Conservation (phyloP, 371 early-diverging fungal genomes). For the Mortierella sp. region DNA sequence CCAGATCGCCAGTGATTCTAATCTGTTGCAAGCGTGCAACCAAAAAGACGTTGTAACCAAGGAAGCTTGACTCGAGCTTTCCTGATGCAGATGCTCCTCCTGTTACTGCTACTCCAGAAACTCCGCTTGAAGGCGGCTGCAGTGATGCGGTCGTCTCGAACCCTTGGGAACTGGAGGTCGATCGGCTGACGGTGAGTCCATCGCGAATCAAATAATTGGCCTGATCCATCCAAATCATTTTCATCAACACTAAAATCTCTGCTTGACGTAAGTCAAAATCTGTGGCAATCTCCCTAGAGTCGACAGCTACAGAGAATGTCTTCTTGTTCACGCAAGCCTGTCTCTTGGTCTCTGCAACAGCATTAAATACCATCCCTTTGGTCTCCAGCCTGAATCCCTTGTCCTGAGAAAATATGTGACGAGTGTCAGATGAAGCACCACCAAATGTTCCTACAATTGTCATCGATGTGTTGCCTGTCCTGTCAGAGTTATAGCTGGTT, state of each 20-base stretch:
- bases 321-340: conserved; percentile 60
- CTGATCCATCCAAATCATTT: conserved; percentile 76
- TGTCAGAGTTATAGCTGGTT: conserved; percentile 66
- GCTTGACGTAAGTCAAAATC: conserved; percentile 83
- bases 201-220: conserved; percentile 59
- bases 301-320: conserved; percentile 69
- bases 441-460: conserved; percentile 74
- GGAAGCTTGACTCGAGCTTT: conserved; percentile 61
- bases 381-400: conserved; percentile 77
- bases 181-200: conserved; percentile 37
- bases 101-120: neutral
- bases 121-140: conserved; percentile 5
- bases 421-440: conserved; percentile 73
- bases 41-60: conserved; percentile 61
- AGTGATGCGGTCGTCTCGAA: conserved; percentile 21
- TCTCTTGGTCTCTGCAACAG: conserved; percentile 64
- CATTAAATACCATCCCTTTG: conserved; percentile 71
- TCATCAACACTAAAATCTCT: conserved; percentile 81
- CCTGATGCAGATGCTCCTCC: conserved; percentile 11
- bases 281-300: conserved; percentile 66
- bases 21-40: conserved; percentile 64
- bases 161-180: conserved; percentile 36
- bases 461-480: conserved; percentile 63
- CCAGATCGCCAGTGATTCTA: conserved; percentile 75
- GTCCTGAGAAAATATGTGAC: conserved; percentile 87